Percentiles rank a stretch among this genome's conserved stretches.
These are phyloP conservation scores for Mycena amicta DNA, from an alignment of 768 basidiomycete genomes.

Conservation along the genomic window DNA sequence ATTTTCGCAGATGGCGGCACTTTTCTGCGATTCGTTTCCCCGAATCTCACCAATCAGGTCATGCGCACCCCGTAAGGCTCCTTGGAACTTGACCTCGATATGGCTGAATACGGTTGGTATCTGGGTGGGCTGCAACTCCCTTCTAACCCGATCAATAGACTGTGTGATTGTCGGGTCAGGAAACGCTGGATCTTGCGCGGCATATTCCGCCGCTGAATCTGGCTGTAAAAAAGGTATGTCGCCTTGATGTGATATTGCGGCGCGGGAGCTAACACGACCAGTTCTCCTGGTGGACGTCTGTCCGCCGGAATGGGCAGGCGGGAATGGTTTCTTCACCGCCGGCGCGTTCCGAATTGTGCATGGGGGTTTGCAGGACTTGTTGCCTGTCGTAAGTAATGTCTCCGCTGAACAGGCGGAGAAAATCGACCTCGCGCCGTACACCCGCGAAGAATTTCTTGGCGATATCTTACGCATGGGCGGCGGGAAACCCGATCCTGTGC, in stretches of 20 bases:
- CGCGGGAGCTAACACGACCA: too few species aligned
- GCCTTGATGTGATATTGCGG: conserved; percentile 1
- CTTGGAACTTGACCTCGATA: background rate
- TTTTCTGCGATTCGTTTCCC: background rate
- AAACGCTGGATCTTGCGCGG: conserved; percentile 69
- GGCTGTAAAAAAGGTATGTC: conserved; percentile 53
- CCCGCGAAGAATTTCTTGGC: conserved; percentile 50
- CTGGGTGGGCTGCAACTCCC: too few species aligned
- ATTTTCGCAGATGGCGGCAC: background rate
- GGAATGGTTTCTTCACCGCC: conserved; percentile 75
- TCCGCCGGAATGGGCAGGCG: conserved; percentile 64
- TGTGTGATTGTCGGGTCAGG: conserved; percentile 69
- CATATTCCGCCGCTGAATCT: conserved; percentile 58
- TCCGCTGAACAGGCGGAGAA: conserved; percentile 40
- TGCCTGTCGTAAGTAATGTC: conserved; percentile 54
- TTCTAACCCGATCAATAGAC: too few species aligned
- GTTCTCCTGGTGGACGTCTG: conserved; percentile 71
- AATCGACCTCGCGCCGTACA: conserved; percentile 65
- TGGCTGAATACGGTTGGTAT: background rate
- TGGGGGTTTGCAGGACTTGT: conserved; percentile 58
- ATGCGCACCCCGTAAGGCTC: background rate
- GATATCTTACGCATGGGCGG: conserved; percentile 66
- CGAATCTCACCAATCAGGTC: background rate
- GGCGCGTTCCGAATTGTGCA: conserved; percentile 58
- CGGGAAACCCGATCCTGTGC: conserved; percentile 47